phyloP scores from a whole-genome alignment of 352 stramenopile species.

The Thalassiosira hispida region DNA sequence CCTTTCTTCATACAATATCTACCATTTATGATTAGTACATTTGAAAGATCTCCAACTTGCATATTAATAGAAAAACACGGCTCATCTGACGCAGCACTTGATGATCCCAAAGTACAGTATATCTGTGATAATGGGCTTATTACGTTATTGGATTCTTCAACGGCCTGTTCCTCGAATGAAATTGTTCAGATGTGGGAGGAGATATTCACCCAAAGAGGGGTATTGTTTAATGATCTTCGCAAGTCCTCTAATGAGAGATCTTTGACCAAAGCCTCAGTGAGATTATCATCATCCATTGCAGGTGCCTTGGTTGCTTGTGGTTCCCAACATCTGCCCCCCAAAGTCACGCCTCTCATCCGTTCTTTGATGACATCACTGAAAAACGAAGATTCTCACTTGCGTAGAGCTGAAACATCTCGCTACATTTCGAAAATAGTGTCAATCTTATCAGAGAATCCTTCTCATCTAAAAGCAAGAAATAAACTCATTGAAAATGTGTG shows the following conservation, averaged over 20 bases:
- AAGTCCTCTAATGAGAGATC: slow-evolving; percentile 13
- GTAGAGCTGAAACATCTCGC: slow-evolving; percentile 41
- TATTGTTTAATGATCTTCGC: slow-evolving; percentile 34
- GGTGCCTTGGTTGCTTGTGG: slow-evolving; percentile 48
- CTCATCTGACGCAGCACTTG: slow-evolving; percentile 10
- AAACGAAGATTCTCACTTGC: slow-evolving; percentile 63
- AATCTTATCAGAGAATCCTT: slow-evolving; percentile 35
- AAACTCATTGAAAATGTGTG: slow-evolving; percentile 79
- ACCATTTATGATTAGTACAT: slow-evolving; percentile 19
- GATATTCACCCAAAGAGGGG: slow-evolving; percentile 31
- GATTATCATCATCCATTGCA: slow-evolving; percentile 50
- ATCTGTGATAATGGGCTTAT: slow-evolving; percentile 47
- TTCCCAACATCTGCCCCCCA: slow-evolving; percentile 51
- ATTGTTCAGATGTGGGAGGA: slow-evolving; percentile 32
- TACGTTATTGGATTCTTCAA: slow-evolving; percentile 19
- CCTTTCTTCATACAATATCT: slow-evolving; percentile 43
- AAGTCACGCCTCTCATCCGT: slow-evolving; percentile 75
- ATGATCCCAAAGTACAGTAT: slow-evolving; percentile 38
- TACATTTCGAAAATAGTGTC: slow-evolving; percentile 48
- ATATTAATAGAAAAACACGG: slow-evolving; percentile 25
- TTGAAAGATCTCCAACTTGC: slow-evolving; percentile 19
- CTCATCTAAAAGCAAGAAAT: slow-evolving; percentile 42
- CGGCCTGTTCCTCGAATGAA: slow-evolving; percentile 5
- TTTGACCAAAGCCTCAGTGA: slow-evolving; percentile 48
- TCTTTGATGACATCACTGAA: slow-evolving; percentile 78